These are phyloP conservation scores for Rhodotorula mucilaginosa DNA, from an alignment of 1,284 basidiomycete species.

Conservation along the genomic window DNA sequence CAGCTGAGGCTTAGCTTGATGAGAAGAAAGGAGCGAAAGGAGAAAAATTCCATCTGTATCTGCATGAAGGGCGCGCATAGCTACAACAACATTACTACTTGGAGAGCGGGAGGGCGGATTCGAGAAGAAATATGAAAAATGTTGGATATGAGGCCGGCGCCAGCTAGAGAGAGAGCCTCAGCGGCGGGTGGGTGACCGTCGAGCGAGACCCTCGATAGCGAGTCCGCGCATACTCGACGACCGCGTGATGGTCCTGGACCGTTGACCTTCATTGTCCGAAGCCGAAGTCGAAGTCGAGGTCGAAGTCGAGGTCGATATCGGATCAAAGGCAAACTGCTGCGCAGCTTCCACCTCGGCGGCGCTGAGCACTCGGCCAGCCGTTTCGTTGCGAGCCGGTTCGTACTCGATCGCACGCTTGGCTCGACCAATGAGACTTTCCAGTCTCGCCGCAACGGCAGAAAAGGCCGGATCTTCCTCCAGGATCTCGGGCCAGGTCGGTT, in stretches of 20 bases:
- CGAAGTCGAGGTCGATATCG: not conserved
- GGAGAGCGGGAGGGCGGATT: too few relatives aligned
- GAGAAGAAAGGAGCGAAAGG: too few relatives aligned
- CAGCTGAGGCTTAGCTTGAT: too few relatives aligned
- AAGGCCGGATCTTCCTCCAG: constrained; percentile 39
- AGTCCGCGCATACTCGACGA: not conserved
- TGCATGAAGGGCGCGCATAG: too few relatives aligned
- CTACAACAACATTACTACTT: too few relatives aligned
- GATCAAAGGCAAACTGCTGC: not conserved
- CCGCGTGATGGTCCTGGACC: not conserved
- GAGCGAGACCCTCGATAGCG: not conserved
- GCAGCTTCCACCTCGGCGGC: constrained; percentile 28
- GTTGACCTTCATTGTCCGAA: not conserved
- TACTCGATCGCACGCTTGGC: constrained; percentile 38
- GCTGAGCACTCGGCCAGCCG: constrained; percentile 23
- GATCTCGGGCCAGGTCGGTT: constrained; percentile 41
- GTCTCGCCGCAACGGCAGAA: constrained; percentile 26
- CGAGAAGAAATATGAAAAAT: too few relatives aligned
- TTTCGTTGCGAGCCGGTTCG: constrained; percentile 7
- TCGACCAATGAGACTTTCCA: constrained; percentile 38
- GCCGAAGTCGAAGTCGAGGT: not conserved
- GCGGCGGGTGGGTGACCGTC: not conserved
- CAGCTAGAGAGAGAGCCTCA: not conserved
- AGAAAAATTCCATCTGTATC: too few relatives aligned
- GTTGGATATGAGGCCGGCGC: not conserved